Base-by-base conservation (phyloP, 352 stramenopile genomes). In the Phytophthora meadii region DNA sequence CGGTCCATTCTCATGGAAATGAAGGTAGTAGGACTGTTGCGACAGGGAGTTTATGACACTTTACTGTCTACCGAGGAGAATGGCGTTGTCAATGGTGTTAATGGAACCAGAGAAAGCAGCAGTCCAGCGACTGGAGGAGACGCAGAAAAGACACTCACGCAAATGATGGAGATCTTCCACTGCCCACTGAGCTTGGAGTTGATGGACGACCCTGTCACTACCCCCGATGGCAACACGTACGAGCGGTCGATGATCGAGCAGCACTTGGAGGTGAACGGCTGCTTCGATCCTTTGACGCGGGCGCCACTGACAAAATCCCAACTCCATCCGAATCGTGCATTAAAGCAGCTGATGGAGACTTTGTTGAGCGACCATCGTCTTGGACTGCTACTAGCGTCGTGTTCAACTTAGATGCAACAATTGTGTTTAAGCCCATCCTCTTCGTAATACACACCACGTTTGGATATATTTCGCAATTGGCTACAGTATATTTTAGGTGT, bases 171-270 rank as follows among this genome's bases (percentile, higher is more conserved):
- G 14, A 44, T 89, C 5, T 90, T 90, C 49, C 79, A 84, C 36
- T 93, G 84, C 32, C 84, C 84, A 10, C 39, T 93, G 62, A 93
- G 84, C 42, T 72, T 93, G 24, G 84, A 93, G 55, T 42, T 87
- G n/a, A 93, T 93, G 84, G 70, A 89, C 32, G 81, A 93, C 47
- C 84, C 84, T 1, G 84, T 93, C 3, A 90, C 85, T 41, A 90
- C 82, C 3, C 81, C 84, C 3, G 84, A 84, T 15, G 84, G 84
- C n/a, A 82, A 89, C 59, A 88, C 84, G 41, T 93, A 90, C 60
- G 84, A 93, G 37, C 84, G 84, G 32, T 76, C 81, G 1, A 90
- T 93, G 84, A 93, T 93, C 37, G 82, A 93, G 48, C 75, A 79
- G 22, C 84, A 93, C 48, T 63, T 93, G 10, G 76, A 83, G 37